A percentile compares a stretch with the other conserved stretches of the same genome.
phyloP scores from a whole-genome alignment of 1,139 yeast genomes.

The Meyerozyma athensensis region DNA sequence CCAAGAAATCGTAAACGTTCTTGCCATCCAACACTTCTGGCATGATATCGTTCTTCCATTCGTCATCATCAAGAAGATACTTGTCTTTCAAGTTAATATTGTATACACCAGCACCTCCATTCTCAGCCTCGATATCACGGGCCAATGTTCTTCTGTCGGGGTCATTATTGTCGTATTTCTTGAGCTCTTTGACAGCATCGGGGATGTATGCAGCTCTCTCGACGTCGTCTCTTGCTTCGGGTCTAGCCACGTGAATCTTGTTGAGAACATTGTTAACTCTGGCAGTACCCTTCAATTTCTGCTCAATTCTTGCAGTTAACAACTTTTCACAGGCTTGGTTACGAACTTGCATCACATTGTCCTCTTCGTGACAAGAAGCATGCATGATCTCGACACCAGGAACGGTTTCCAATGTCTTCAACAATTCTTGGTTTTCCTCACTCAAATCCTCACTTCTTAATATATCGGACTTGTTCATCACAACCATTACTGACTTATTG shows the following conservation, averaged over 20 bases:
- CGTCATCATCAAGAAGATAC: conserved; percentile 88
- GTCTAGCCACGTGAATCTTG: conserved; percentile 92
- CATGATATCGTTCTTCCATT: conserved; percentile 96
- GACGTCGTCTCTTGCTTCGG: conserved; percentile 81
- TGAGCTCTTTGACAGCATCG: conserved; percentile 54
- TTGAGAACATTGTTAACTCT: conserved; percentile 86
- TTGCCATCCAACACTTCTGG: conserved; percentile 96
- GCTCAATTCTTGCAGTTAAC: conserved; percentile 93
- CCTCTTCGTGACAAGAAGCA: conserved; percentile 91
- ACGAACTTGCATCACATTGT: conserved; percentile 92
- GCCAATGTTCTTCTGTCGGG: conserved; percentile 81
- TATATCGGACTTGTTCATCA: conserved; percentile 91
- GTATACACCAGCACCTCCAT: conserved; percentile 98
- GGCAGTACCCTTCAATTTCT: conserved; percentile 89
- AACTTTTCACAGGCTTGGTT: conserved; percentile 96
- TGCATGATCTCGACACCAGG: conserved; percentile 91
- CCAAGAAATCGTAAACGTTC: conserved; percentile 95
- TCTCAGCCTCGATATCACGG: conserved; percentile 85
- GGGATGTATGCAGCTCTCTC: conserved; percentile 81
- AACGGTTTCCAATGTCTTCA: conserved; percentile 55
- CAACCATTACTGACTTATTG: conserved; percentile 92
- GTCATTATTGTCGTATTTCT: conserved; percentile 72
- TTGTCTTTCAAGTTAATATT: conserved; percentile 90
- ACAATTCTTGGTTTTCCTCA: conserved; percentile 66
- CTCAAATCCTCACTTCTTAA: conserved; percentile 79